Conservation (phyloP, 2,329 filamentous ascomycete genomes). For the Beauveria pseudobassiana region DNA sequence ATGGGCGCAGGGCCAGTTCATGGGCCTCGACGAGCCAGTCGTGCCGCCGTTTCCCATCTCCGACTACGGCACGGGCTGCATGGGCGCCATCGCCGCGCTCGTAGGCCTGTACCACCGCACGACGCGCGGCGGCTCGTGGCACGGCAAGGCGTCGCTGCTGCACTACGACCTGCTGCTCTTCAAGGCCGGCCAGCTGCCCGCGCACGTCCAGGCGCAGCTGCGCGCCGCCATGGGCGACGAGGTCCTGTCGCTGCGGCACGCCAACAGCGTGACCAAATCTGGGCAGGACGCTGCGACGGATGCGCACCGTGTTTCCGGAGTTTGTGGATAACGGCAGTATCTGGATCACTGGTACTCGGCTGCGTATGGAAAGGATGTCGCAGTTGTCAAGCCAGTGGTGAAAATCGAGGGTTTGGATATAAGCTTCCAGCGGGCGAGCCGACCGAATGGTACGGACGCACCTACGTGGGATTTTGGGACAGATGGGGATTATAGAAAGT, state of each 20-base stretch:
- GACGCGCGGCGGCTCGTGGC: slow-evolving; percentile 56
- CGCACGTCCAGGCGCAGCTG: slow-evolving; percentile 43
- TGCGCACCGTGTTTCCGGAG: slow-evolving; percentile 45
- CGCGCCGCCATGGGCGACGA: slow-evolving; percentile 39
- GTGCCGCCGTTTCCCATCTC: slow-evolving; percentile 59
- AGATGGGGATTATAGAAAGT: slow-evolving; percentile 24
- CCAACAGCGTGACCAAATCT: slow-evolving; percentile 58
- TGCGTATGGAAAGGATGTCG: slow-evolving; percentile 32
- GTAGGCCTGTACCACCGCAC: slow-evolving; percentile 56
- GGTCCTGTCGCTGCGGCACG: slow-evolving; percentile 51
- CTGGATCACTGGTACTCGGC: slow-evolving; percentile 42
- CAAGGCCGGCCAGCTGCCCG: slow-evolving; percentile 49
- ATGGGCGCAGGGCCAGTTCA: slow-evolving; percentile 55
- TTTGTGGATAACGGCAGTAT: slow-evolving; percentile 41
- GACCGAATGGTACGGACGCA: slow-evolving; percentile 48
- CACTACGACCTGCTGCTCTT: slow-evolving; percentile 64
- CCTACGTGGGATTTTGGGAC: slow-evolving; percentile 49
- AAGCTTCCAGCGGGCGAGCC: slow-evolving; percentile 35
- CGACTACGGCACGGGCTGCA: slow-evolving; percentile 64
- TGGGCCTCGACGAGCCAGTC: slow-evolving; percentile 55
- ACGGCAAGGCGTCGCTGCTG: slow-evolving; percentile 55
- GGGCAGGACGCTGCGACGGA: slow-evolving; percentile 46
- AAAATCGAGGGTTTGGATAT: slow-evolving; percentile 36
- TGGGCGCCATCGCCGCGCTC: slow-evolving; percentile 61
- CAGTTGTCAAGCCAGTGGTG: slow-evolving; percentile 37